phyloP scores from a whole-genome alignment of 139 green algal genomes.

The Chlorella sorokiniana region DNA sequence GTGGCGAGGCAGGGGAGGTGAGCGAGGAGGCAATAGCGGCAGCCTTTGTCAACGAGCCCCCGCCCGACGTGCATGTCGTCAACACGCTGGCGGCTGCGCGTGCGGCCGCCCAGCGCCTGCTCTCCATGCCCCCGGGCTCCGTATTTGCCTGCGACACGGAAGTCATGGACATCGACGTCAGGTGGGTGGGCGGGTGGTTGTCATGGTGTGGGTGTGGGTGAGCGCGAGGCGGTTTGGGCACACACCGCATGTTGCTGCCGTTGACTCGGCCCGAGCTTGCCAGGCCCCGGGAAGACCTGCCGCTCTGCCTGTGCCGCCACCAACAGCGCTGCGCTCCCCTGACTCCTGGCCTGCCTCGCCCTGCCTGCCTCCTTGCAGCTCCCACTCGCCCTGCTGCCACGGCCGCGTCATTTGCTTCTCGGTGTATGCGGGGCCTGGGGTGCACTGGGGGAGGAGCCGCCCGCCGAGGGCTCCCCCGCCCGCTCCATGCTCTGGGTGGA shows the following conservation, averaged over 20 bases:
- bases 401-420: slow-evolving; percentile 91
- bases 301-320: background rate
- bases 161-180: slow-evolving; percentile 90
- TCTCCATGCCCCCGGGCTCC: background rate
- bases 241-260: background rate
- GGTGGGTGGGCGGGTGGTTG: slow-evolving; percentile 13
- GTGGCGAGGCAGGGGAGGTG: background rate
- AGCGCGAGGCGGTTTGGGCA: background rate
- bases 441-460: slow-evolving; percentile 64
- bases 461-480: background rate
- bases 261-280: too few relatives aligned
- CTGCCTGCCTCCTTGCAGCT: background rate
- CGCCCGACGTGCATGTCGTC: slow-evolving; percentile 51
- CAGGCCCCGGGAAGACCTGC: too few relatives aligned
- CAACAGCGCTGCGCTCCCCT: background rate
- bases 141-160: slow-evolving; percentile 92
- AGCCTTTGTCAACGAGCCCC: slow-evolving; percentile 37
- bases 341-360: background rate
- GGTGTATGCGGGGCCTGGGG: slow-evolving; percentile 77
- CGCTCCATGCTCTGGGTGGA: slow-evolving; percentile 83
- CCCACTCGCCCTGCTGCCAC: slow-evolving; percentile 89
- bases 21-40: slow-evolving; percentile 16
- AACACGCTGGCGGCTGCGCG: slow-evolving; percentile 38
- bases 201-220: background rate
- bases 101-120: slow-evolving; percentile 23